Base-by-base conservation (phyloP, 331 rosid genomes). In the Dryas integrifolia region DNA sequence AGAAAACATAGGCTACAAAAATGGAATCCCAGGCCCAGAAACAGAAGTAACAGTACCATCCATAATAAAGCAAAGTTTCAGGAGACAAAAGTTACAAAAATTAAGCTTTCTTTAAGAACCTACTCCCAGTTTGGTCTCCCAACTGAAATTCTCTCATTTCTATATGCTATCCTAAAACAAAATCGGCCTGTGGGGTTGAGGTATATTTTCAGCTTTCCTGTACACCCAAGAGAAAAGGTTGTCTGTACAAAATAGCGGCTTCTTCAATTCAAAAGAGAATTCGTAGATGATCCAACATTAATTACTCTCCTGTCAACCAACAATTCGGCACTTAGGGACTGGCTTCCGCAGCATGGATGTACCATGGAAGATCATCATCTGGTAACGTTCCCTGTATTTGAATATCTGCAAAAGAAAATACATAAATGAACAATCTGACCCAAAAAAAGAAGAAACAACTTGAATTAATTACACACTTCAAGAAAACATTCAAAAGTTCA, bases 351-450 rank as follows among this genome's bases (percentile, higher is more conserved):
- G 81, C 81, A 88, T 76, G 2, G 96, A 74, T 30, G 99, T 92
- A 76, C 96, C 97, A 77, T 92, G 92, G 79, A 95, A 95, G 58
- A 92, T 73, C 96, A 95, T 84, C 82, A 92, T 85, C 63, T 79
- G 99, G 77, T 87, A 92, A 56, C 73, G 83, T 79, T 60, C 88
- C 85, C 81, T 92, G 56, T 73, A 88, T 41, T 82, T 35, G 35
- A 74, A 72, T 24, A 86, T 72, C 98, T 93, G 81, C 26, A 58
- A 72, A 0, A n/a, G 43, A 9, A 69, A 43, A n/a, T 58, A 72
- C n/a, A 60, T 41, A 41, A 26, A 56, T 10, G 4, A 65, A 39
- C 11, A 30, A 30, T 1, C 35, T 30, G 35, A 2, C 2, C 35
- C 35, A 30, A 30, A 30, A 30, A 30, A 30, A 30, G 3, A 30